Evolutionary conservation across 2,329 filamentous ascomycete genomes (phyloP).

Genomic region (Penicillium brevicompactum): DNA sequence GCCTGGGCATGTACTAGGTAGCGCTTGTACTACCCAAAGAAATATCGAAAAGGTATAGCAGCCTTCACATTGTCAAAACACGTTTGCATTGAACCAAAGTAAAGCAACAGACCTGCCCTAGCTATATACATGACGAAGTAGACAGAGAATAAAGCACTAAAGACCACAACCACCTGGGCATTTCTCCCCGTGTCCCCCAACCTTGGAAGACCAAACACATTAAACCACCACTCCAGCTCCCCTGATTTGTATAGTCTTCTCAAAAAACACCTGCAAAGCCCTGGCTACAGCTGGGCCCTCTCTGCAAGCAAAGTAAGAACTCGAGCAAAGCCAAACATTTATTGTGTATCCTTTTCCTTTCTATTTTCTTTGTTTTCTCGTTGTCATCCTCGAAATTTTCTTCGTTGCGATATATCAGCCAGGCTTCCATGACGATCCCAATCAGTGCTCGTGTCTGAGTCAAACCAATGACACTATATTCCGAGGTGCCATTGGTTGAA

Average conservation of each 20-base stretch:
- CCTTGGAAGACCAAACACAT: not conserved
- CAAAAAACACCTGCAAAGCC: constrained; percentile 7
- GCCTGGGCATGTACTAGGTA: not conserved
- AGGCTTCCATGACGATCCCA: too few relatives aligned
- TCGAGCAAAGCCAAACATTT: constrained; percentile 1
- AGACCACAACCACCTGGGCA: not conserved
- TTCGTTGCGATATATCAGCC: too few relatives aligned
- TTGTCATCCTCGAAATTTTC: not conserved
- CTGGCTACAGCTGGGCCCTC: not conserved
- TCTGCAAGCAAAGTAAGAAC: not conserved
- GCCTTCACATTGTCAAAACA: too few relatives aligned
- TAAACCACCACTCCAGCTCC: not conserved
- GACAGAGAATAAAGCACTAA: not conserved
- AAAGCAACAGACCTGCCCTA: constrained; percentile 7
- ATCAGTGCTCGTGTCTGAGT: too few relatives aligned
- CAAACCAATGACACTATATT: not conserved
- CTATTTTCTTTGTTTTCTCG: not conserved
- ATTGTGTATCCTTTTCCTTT: not conserved
- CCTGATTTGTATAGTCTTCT: constrained; percentile 8
- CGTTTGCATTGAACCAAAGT: not conserved
- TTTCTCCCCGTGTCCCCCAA: not conserved
- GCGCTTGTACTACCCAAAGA: not conserved
- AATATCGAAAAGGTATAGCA: not conserved
- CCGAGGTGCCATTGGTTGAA: not conserved
- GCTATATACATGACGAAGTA: constrained; percentile 12